A percentile compares a stretch with the other conserved stretches of the same genome.
These are phyloP conservation scores for Melaleuca quinquenervia DNA, from an alignment of 345 rosid species.

Conservation along the genomic window DNA sequence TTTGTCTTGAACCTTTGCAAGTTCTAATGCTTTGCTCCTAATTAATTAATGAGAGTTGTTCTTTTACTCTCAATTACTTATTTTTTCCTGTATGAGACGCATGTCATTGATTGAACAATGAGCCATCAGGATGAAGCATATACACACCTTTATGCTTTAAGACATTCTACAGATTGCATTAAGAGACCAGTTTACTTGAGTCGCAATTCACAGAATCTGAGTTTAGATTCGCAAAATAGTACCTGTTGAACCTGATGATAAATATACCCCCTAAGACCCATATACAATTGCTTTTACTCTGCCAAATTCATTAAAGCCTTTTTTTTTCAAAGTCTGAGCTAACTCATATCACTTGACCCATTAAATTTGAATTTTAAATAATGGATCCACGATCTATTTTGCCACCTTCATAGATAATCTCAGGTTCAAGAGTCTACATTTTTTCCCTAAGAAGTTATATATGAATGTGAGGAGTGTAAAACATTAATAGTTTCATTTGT, in stretches of 20 bases:
- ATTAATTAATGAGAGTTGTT: neutral
- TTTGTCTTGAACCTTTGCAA: neutral
- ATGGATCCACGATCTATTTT: neutral
- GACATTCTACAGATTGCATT: neutral
- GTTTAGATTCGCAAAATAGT: neutral
- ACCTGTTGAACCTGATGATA: neutral
- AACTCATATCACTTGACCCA: neutral
- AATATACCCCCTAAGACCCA: neutral
- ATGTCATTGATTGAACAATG: neutral
- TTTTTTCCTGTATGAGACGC: neutral
- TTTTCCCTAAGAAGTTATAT: neutral
- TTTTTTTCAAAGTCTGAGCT: neutral
- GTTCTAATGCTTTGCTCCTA: neutral
- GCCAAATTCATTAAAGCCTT: neutral
- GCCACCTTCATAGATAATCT: neutral
- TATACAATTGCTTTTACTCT: neutral
- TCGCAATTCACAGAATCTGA: neutral
- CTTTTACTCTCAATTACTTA: neutral
- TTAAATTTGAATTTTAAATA: neutral
- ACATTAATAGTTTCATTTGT: neutral
- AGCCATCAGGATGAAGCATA: neutral
- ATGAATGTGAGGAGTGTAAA: neutral
- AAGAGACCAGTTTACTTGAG: neutral
- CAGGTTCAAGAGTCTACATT: neutral
- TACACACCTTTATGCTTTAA: neutral